Evolutionary conservation across 108 stramenopile genomes (phyloP).

Genomic region (Cyclotella cryptica): DNA sequence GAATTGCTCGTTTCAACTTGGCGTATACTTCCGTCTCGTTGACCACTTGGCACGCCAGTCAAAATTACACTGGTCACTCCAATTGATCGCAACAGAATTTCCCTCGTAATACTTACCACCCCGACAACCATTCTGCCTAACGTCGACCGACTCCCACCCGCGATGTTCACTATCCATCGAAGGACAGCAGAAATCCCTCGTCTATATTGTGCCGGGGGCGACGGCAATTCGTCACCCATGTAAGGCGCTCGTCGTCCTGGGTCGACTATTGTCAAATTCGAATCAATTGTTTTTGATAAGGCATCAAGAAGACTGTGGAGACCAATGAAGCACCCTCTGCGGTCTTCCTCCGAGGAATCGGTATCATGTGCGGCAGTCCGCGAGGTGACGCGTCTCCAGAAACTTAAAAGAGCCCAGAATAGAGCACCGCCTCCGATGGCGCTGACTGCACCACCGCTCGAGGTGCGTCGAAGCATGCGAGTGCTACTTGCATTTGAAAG

Average conservation of each 20-base stretch:
- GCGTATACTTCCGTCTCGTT: background rate
- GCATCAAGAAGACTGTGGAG: background rate
- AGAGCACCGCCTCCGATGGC: background rate
- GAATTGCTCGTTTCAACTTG: background rate
- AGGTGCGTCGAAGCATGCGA: slow-evolving; percentile 14
- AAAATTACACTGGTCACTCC: slow-evolving; percentile 35
- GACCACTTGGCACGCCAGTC: slow-evolving; percentile 26
- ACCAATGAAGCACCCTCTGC: background rate
- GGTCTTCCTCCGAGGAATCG: background rate
- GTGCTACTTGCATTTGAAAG: slow-evolving; percentile 4
- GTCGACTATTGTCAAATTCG: slow-evolving; percentile 10
- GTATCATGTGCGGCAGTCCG: background rate
- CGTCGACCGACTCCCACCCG: slow-evolving; percentile 31
- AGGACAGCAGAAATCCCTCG: slow-evolving; percentile 20
- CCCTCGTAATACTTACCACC: slow-evolving; percentile 23
- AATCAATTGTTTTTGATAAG: background rate
- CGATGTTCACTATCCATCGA: slow-evolving; percentile 28
- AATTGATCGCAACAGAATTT: slow-evolving; percentile 36
- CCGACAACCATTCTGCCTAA: slow-evolving; percentile 28
- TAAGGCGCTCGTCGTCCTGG: background rate
- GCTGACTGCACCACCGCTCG: slow-evolving; percentile 12
- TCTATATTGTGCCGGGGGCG: background rate
- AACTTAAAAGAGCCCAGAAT: background rate
- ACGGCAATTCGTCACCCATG: background rate
- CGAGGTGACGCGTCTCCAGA: slow-evolving; percentile 5